These are phyloP conservation scores for Sugiyamaella neomexicana DNA, from an alignment of 1,139 yeast species.

Conservation along the genomic window DNA sequence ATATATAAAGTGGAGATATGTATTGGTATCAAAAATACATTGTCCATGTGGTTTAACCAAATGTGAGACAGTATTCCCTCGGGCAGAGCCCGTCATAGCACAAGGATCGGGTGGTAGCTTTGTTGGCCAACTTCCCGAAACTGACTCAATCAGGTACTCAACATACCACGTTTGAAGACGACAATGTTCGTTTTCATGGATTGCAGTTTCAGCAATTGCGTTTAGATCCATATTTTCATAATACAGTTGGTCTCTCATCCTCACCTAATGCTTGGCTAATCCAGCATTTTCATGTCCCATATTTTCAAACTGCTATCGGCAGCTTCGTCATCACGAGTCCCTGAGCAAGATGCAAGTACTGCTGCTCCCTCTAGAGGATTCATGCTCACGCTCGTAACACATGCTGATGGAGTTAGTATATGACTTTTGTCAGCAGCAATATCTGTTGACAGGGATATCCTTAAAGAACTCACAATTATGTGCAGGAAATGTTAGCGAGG, in stretches of 20 bases:
- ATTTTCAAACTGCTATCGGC: slow-evolving; percentile 22
- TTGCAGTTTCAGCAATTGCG: no score
- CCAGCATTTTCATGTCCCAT: slow-evolving; percentile 7
- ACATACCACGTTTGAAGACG: slow-evolving; percentile 95
- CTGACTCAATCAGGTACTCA: slow-evolving; percentile 73
- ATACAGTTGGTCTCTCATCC: no score
- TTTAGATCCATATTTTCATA: no score
- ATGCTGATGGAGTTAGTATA: slow-evolving; percentile 6
- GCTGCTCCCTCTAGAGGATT: slow-evolving; percentile 28
- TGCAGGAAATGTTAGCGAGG: background rate
- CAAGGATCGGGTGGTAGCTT: slow-evolving; percentile 81
- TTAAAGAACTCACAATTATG: slow-evolving; percentile 11
- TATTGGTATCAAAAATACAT: no score
- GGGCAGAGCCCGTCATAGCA: no score
- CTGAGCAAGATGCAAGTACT: slow-evolving; percentile 31
- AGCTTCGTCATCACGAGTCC: slow-evolving; percentile 24
- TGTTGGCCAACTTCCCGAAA: slow-evolving; percentile 83
- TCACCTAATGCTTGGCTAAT: background rate
- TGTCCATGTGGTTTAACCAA: no score
- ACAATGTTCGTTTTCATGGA: slow-evolving; percentile 85
- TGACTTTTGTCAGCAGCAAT: no score
- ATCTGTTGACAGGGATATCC: no score
- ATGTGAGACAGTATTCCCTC: no score
- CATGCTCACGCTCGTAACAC: slow-evolving; percentile 27
- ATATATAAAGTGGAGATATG: no score